phyloP scores from a whole-genome alignment of 1,139 yeast genomes.

The Nadsonia commutata region DNA sequence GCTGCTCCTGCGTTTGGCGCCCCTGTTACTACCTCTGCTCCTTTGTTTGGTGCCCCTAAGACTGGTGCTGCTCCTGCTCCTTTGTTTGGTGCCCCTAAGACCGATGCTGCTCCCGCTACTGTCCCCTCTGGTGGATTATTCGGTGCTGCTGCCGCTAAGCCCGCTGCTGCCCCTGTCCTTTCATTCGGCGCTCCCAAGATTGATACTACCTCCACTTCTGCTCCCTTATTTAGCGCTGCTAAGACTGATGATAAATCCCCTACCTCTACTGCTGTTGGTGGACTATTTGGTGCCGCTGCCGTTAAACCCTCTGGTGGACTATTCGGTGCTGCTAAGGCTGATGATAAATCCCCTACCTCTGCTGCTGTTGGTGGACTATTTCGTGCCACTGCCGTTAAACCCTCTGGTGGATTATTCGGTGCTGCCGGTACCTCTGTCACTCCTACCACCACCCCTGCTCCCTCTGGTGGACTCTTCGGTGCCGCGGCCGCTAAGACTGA shows the following conservation, averaged over 20 bases:
- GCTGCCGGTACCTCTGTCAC: slow-evolving; percentile 1
- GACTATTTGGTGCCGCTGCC: slow-evolving; percentile 21
- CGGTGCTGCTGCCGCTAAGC: slow-evolving; percentile 9
- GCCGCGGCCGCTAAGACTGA: slow-evolving; percentile 7
- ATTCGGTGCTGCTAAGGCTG: slow-evolving; percentile 5
- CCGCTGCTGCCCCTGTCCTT: slow-evolving; percentile 19
- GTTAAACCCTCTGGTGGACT: slow-evolving; percentile 5
- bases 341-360: slow-evolving; percentile 6
- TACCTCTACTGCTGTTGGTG: slow-evolving; percentile 17
- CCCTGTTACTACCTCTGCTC: slow-evolving; percentile 5
- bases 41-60: slow-evolving; percentile 4
- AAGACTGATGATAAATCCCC: slow-evolving; percentile 10
- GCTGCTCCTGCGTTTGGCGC: slow-evolving; percentile 10
- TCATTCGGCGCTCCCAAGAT: slow-evolving; percentile 6
- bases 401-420: slow-evolving; percentile 6
- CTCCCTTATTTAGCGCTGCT: slow-evolving; percentile 6
- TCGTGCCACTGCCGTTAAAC: slow-evolving; percentile 16
- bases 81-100: slow-evolving; percentile 4
- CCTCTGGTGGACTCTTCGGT: slow-evolving; percentile 9
- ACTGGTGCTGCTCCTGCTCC: slow-evolving; percentile 3
- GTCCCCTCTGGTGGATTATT: no score
- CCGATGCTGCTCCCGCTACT: slow-evolving; percentile 4
- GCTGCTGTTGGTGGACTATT: slow-evolving; percentile 20
- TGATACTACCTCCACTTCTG: slow-evolving; percentile 7
- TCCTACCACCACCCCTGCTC: slow-evolving; percentile 7